These are phyloP conservation scores for Evansstolkia leycettana DNA, from an alignment of 495 filamentous ascomycete species.

Conservation along the genomic window DNA sequence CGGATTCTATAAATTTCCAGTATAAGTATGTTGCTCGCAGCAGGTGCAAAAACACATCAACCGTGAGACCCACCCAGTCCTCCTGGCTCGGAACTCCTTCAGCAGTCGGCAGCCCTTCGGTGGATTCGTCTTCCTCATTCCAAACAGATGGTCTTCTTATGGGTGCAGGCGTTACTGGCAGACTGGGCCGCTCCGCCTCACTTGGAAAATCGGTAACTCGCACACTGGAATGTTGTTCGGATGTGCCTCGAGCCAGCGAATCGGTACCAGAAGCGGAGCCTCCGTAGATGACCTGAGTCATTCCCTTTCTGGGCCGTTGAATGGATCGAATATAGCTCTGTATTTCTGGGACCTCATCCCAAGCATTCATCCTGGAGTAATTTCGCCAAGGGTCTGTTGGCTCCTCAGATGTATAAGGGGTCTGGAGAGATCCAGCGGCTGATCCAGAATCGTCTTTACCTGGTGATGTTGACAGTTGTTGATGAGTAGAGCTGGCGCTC, in stretches of 20 bases:
- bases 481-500: neutral
- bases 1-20: conserved; percentile 58
- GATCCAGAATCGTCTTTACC: conserved; percentile 14
- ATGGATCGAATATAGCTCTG: conserved; percentile 64
- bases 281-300: conserved; percentile 41
- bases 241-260: conserved; percentile 3
- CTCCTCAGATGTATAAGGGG: conserved; percentile 32
- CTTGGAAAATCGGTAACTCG: conserved; percentile 79
- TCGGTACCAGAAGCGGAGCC: conserved; percentile 5
- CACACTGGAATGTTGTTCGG: conserved; percentile 36
- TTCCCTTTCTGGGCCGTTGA: conserved; percentile 48
- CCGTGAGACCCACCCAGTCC: conserved; percentile 77
- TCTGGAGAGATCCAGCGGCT: conserved; percentile 9
- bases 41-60: conserved; percentile 35
- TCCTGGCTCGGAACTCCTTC: conserved; percentile 72
- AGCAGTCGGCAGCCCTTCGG: conserved; percentile 49
- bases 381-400: conserved; percentile 46
- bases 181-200: conserved; percentile 68
- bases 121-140: conserved; percentile 36
- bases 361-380: conserved; percentile 65
- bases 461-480: conserved; percentile 13
- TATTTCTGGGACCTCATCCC: conserved; percentile 79
- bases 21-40: conserved; percentile 47
- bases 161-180: conserved; percentile 85
- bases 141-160: conserved; percentile 44